Evolutionary conservation across 495 filamentous ascomycete genomes (phyloP), one percentile per base, ranked within the genome.

Genomic region (Xylona heveae): DNA sequence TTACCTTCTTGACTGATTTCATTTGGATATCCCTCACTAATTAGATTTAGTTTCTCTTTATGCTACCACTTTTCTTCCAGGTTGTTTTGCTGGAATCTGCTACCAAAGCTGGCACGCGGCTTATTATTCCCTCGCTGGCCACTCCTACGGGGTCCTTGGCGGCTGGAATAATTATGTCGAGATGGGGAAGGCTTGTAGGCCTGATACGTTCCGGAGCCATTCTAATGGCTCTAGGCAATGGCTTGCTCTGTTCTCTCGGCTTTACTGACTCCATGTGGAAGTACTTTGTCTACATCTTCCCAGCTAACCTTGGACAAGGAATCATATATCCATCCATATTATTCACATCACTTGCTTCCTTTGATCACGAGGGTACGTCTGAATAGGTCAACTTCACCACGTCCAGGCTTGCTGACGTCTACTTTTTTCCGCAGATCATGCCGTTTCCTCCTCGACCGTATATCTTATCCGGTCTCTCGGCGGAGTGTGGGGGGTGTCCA

Each of bases 391-490:
- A n/a, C n/a, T n/a, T n/a, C n/a, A n/a, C n/a, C n/a, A n/a, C n/a
- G n/a, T n/a, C n/a, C n/a, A n/a, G n/a, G n/a, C 9, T 3, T 16
- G 14, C 25, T 23, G 17, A 20, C 6, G 6, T 40, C 40, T 44
- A 32, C 47, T 32, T 28, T 19, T 5, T 16, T 1, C 4, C 3
- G n/a, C 36, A 71, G 71, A 73, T 33, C 68, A 75, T 35, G 69
- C 69, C 7, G 68, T 75, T 6, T 69, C 66, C 0, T 58, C 70
- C 1, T 74, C 70, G 5, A 72, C 63, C 2, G 60, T 66, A 5
- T 72, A 73, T 40, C 57, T 75, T 21, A 62, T 72, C 30, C 66
- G 68, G 21, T 71, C 66, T 3, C 53, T 74, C 5, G 70, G 68
- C 6, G 65, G 58, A 0, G 71, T 75, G 18, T 73, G 65, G 54